Percentiles rank a stretch among this genome's conserved stretches.
Evolutionary conservation across 2,329 filamentous ascomycete genomes (phyloP).

Genomic region (Aphanocladium album): DNA sequence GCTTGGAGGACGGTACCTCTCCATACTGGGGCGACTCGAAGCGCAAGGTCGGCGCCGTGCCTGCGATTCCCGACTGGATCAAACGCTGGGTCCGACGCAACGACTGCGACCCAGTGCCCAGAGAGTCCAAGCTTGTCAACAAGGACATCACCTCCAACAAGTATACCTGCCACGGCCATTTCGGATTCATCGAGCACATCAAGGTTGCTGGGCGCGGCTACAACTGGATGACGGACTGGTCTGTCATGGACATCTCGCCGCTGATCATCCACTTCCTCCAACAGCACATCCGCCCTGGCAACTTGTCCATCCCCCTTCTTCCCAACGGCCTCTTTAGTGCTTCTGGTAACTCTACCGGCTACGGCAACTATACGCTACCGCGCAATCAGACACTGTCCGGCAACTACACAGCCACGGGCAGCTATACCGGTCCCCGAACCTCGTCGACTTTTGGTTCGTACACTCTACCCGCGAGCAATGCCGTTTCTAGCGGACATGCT

Average conservation of each 20-base stretch:
- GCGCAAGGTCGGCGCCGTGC: background rate
- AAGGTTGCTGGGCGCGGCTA: background rate
- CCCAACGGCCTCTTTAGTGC: background rate
- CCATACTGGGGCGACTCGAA: constrained; percentile 33
- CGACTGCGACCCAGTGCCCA: constrained; percentile 1
- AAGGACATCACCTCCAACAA: background rate
- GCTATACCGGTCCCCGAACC: background rate
- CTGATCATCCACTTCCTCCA: background rate
- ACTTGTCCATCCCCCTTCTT: background rate
- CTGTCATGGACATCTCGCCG: background rate
- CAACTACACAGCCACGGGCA: background rate
- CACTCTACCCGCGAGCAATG: no score
- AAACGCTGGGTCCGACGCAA: constrained; percentile 8
- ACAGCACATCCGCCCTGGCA: background rate
- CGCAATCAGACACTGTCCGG: background rate
- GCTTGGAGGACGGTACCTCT: constrained; percentile 39
- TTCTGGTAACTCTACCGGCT: background rate
- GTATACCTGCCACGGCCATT: background rate
- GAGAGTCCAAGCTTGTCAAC: background rate
- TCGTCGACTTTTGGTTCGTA: background rate
- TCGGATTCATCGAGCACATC: constrained; percentile 1
- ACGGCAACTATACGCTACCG: background rate
- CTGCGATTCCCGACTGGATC: constrained; percentile 4
- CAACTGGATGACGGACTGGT: background rate
- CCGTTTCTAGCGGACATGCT: no score